These are phyloP conservation scores for Fusarium pseudoanthophilum DNA, from an alignment of 2,329 filamentous ascomycete genomes.

Conservation along the genomic window DNA sequence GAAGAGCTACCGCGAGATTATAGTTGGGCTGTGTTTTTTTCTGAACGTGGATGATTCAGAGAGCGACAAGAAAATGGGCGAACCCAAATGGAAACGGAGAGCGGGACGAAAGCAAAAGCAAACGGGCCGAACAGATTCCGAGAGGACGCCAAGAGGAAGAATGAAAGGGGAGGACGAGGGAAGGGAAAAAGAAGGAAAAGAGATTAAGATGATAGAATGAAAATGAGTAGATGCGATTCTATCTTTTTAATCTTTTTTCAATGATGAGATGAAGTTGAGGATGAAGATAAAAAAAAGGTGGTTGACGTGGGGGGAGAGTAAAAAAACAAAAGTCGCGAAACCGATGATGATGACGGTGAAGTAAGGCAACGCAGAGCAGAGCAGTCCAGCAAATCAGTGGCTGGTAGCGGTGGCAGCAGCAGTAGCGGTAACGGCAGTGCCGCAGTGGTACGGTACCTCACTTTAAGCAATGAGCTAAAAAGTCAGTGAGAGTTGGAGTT, in stretches of 20 bases:
- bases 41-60: constrained; percentile 20
- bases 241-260: constrained; percentile 20
- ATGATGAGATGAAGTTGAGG: constrained; percentile 23
- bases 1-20: constrained; percentile 32
- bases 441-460: constrained; percentile 11
- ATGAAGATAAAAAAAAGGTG: not conserved
- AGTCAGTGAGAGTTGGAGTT: not conserved
- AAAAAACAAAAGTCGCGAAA: constrained; percentile 23
- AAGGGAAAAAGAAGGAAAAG: not conserved
- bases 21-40: not conserved
- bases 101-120: constrained; percentile 40
- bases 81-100: constrained; percentile 38
- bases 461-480: constrained; percentile 1
- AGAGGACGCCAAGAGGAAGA: constrained; percentile 29
- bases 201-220: constrained; percentile 7
- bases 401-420: constrained; percentile 12
- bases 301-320: constrained; percentile 5
- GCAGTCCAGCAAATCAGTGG: not conserved
- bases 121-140: constrained; percentile 42
- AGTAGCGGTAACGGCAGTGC: constrained; percentile 13
- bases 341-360: constrained; percentile 33
- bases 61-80: constrained; percentile 15
- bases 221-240: constrained; percentile 17
- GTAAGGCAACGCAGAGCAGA: not conserved
- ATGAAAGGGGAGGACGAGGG: constrained; percentile 17